Percentiles rank a stretch among this genome's conserved stretches.
phyloP scores from a whole-genome alignment of 176 grass and related monocot species.

The Carex littledalei region DNA sequence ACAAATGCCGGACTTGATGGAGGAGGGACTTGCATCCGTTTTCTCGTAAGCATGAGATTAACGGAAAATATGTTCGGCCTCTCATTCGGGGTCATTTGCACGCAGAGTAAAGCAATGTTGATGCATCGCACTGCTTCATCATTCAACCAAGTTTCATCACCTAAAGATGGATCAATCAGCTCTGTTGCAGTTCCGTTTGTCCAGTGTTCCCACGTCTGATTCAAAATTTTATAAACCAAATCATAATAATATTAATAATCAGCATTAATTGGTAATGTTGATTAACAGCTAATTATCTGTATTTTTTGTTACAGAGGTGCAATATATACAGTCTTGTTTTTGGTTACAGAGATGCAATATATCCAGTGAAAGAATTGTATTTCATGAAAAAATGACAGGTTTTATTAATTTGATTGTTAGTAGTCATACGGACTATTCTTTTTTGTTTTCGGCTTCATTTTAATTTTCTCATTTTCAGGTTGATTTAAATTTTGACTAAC shows the following conservation, averaged over 20 bases:
- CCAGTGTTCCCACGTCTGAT: constrained; percentile 44
- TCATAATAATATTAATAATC: neutral
- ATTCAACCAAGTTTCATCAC: neutral
- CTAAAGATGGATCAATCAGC: constrained; percentile 18
- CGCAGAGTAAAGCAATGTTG: constrained; percentile 51
- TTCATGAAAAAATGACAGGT: neutral
- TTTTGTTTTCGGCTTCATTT: constrained; percentile 5
- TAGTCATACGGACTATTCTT: constrained; percentile 8
- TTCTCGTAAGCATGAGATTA: constrained; percentile 50
- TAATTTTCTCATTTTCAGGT: neutral
- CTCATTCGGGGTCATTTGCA: constrained; percentile 32
- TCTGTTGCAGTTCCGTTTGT: constrained; percentile 26
- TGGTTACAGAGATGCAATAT: neutral
- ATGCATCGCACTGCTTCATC: constrained; percentile 29
- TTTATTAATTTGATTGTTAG: neutral
- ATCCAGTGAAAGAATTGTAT: neutral
- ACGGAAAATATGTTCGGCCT: constrained; percentile 45
- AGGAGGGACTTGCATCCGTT: constrained; percentile 29
- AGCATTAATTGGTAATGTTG: neutral
- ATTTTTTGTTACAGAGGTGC: neutral
- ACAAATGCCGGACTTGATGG: constrained; percentile 41
- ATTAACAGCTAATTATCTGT: neutral
- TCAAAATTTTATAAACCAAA: neutral
- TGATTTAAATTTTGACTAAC: neutral
- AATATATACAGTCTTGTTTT: neutral